Base-by-base conservation (phyloP, 2,329 filamentous ascomycete species). In the Rhinocladiella mackenziei region DNA sequence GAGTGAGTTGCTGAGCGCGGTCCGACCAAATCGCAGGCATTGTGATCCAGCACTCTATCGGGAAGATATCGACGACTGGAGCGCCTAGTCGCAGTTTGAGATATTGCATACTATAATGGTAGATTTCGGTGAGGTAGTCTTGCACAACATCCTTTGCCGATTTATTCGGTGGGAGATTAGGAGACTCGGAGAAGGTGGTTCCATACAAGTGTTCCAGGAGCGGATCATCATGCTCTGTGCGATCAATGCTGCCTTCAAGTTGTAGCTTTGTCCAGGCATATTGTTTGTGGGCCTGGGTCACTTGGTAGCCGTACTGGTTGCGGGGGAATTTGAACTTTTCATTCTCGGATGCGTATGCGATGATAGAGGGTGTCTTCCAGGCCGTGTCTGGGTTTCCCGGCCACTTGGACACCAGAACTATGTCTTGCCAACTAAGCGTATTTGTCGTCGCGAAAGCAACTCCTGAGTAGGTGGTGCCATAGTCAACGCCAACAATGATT, bases 221-320 rank as follows among this genome's bases (percentile, higher is more conserved):
- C 17, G 39, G 35, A 30, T 56, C 56, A 29, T 61, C 58, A 36
- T 51, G 56, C n/a, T 56, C 35, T 0, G 56, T 50, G 1, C 44
- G n/a, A 7, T 47, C 34, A 2, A 34, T 45, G 13, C 52, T 39
- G 9, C 42, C 22, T 25, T 60, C 61, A 2, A 63, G 49, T 4
- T 60, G 42, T 8, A 62, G 45, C 39, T 63, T 63, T n/a, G 56
- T 59, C 61, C 60, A 62, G 1, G 51, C 51, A 37, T 58, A 62
- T 7, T 48, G 22, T 10, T 41, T 54, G 54, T 58, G 56, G 4
- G 48, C 53, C 0, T 55, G 47, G 13, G 40, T 33, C 3, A 62
- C 56, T 23, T 57, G 44, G 36, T 52, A 61, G 2, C 61, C 61
- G 58, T 58, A 63, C 13, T 31, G 30, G 5, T 43, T 41, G 5